Percentiles rank a stretch among this genome's conserved stretches.
Conservation (phyloP, 345 rosid species). For the Mangifera indica region DNA sequence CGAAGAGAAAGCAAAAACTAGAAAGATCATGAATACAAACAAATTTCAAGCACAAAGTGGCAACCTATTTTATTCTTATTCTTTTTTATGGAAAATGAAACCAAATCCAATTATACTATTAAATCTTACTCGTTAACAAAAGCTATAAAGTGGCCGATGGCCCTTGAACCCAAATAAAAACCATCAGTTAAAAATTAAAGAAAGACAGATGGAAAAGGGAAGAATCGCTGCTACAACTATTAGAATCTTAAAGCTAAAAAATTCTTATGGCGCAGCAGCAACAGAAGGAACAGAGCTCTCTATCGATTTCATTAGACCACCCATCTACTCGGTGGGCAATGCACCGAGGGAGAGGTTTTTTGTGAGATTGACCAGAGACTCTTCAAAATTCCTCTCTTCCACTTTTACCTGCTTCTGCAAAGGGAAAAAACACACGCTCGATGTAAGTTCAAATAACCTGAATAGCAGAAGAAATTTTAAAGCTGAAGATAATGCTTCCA, state of each 20-base stretch:
- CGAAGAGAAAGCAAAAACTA: too few relatives aligned
- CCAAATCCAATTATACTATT: background rate
- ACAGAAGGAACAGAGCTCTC: conserved; percentile 19
- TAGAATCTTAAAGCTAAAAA: background rate
- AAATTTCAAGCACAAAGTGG: too few relatives aligned
- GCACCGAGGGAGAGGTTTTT: conserved; percentile 54
- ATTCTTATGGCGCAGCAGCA: conserved; percentile 28
- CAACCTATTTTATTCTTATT: too few relatives aligned
- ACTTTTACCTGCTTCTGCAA: conserved; percentile 35
- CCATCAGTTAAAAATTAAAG: background rate
- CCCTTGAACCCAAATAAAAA: background rate
- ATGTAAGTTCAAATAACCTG: background rate
- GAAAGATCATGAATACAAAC: too few relatives aligned
- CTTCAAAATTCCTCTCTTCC: conserved; percentile 29
- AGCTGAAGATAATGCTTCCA: background rate
- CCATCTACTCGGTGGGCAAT: conserved; percentile 24
- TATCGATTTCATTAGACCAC: conserved; percentile 25
- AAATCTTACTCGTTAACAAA: background rate
- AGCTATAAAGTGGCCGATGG: background rate
- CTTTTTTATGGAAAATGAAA: background rate
- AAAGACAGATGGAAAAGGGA: background rate
- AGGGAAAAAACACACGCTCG: background rate
- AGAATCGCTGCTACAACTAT: background rate
- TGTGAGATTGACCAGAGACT: conserved; percentile 47
- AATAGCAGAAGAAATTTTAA: background rate